These are phyloP conservation scores for Trypanosoma melophagium DNA, from an alignment of 208 protist genomes.

Conservation along the genomic window DNA sequence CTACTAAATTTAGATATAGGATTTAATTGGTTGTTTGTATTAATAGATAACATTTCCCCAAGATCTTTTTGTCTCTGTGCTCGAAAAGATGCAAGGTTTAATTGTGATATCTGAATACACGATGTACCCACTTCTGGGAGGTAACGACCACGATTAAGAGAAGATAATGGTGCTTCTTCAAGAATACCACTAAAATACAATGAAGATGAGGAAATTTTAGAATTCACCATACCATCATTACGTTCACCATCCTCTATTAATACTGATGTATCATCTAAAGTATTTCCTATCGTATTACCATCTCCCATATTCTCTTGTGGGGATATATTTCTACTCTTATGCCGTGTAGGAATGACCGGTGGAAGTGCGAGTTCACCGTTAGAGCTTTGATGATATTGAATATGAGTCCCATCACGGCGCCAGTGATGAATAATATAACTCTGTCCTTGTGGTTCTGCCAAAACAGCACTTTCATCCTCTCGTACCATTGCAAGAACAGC, in stretches of 20 bases:
- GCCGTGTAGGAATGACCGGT: slow-evolving; percentile 25
- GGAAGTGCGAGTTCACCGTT: slow-evolving; percentile 37
- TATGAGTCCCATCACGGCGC: slow-evolving; percentile 33
- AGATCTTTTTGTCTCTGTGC: slow-evolving; percentile 13
- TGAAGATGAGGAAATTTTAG: background rate
- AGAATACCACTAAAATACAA: slow-evolving; percentile 29
- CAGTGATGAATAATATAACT: slow-evolving; percentile 61
- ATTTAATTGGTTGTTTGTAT: background rate
- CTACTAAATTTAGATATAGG: background rate
- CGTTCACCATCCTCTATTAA: slow-evolving; percentile 3
- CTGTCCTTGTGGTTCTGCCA: slow-evolving; percentile 30
- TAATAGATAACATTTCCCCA: background rate
- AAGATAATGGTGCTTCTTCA: slow-evolving; percentile 26
- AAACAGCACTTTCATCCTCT: slow-evolving; percentile 66
- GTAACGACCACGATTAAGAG: slow-evolving; percentile 32
- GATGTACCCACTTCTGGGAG: slow-evolving; percentile 33
- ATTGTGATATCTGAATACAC: slow-evolving; percentile 53
- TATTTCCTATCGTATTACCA: background rate
- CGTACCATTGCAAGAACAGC: slow-evolving; percentile 59
- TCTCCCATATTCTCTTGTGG: background rate
- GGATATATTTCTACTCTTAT: too few relatives aligned
- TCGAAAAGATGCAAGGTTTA: slow-evolving; percentile 35
- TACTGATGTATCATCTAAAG: background rate
- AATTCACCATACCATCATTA: slow-evolving; percentile 3
- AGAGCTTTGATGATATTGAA: slow-evolving; percentile 33